phyloP scores from a whole-genome alignment of 140 eudicot species.

The Erigeron philadelphicus region DNA sequence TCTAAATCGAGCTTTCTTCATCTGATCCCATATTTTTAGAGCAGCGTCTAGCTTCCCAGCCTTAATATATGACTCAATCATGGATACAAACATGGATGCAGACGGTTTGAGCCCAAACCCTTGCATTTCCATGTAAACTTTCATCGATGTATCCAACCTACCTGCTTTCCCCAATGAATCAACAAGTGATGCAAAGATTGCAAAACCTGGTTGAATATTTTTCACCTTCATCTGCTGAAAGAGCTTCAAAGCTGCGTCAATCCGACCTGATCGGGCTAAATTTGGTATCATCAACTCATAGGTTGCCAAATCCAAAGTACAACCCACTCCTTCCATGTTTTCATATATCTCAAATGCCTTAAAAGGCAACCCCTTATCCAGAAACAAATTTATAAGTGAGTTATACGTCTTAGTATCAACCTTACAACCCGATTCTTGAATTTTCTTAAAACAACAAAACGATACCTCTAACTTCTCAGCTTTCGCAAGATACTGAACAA shows the following conservation, averaged over 20 bases:
- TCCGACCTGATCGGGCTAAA: constrained; percentile 83
- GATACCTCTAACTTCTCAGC: constrained; percentile 90
- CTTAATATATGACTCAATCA: constrained; percentile 77
- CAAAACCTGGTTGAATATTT: constrained; percentile 52
- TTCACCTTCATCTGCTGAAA: constrained; percentile 83
- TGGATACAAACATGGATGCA: constrained; percentile 74
- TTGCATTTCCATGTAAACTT: constrained; percentile 87
- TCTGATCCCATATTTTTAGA: constrained; percentile 80
- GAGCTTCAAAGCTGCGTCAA: constrained; percentile 78
- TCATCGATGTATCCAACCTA: constrained; percentile 89
- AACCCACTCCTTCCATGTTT: constrained; percentile 64
- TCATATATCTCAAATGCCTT: constrained; percentile 93
- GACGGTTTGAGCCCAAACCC: constrained; percentile 86
- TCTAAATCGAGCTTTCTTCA: constrained; percentile 79
- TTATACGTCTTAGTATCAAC: constrained; percentile 73
- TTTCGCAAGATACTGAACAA: constrained; percentile 74
- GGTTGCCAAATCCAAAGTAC: constrained; percentile 66
- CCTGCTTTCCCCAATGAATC: constrained; percentile 97
- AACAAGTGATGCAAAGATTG: constrained; percentile 61
- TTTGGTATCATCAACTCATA: constrained; percentile 89
- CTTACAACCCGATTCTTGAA: constrained; percentile 61
- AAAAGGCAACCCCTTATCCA: constrained; percentile 82
- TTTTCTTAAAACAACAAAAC: constrained; percentile 77
- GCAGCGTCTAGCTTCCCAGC: constrained; percentile 90
- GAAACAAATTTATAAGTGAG: constrained; percentile 62